Evolutionary conservation across 2,329 filamentous ascomycete species (phyloP), one percentile per base, ranked within the genome.

Genomic region (Exophiala phaeomuriformis): DNA sequence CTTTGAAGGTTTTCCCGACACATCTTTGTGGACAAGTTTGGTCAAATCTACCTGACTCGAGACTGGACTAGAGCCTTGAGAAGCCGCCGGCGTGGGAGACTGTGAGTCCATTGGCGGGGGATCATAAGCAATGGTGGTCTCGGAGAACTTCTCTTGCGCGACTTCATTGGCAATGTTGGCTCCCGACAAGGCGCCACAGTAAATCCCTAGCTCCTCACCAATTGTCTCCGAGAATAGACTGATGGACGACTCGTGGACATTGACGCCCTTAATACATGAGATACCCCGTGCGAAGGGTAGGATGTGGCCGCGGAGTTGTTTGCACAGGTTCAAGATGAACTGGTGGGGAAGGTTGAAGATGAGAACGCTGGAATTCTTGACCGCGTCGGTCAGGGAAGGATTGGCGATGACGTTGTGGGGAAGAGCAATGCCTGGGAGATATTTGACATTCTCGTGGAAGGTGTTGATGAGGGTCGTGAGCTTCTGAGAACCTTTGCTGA

Each of bases 131-230:
- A 98, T 85, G 27, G 91, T 98, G 2, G 93, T 97, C 74, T 97
- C 93, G 57, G 87, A 95, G 80, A 89, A 97, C 71, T 96, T 95
- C 76, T 96, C 93, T 62, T 83, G 81, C 1, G 93, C 93, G 64
- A 98, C 93, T 71, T 98, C 94, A 62, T 80, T 87, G 47, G 94
- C 93, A 65, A 98, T 93, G 75, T 98, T 98, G 64, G 93, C 93
- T 51, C 93, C 93, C 41, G 89, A 95, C 37, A 98, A 80, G 6
- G 93, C 91, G 65, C 93, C 93, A 65, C 90, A 95, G 77, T 98
- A 98, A 69, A 98, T 98, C 58, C 87, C 88, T 19, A 98, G 78
- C 31, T 86, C 85, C 68, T 88, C 83, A 53, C 90, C 90, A 67
- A 98, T 98, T 70, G 86, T 89, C 73, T 98, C 93, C 51, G 88